Percentiles rank a stretch among this genome's conserved stretches.
Evolutionary conservation across 2,329 filamentous ascomycete species (phyloP).

Genomic region (Apiospora koreana): DNA sequence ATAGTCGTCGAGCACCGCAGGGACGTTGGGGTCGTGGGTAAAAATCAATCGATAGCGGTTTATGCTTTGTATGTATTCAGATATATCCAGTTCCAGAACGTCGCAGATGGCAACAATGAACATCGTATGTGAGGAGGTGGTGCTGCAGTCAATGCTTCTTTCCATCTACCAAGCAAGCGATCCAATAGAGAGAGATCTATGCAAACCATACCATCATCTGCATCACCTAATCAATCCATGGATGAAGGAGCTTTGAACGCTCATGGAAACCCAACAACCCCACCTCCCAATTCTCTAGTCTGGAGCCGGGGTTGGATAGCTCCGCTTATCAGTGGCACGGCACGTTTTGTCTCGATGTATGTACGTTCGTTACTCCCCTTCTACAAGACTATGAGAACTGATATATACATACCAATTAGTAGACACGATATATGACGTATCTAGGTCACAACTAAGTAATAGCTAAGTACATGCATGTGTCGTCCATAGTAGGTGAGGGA

Average conservation of each 20-base stretch:
- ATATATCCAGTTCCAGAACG: not conserved
- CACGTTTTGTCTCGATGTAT: not conserved
- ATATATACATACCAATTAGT: too few species aligned
- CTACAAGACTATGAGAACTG: too few species aligned
- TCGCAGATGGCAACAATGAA: not conserved
- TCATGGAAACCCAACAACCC: not conserved
- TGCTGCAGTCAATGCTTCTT: not conserved
- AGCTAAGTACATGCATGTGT: too few species aligned
- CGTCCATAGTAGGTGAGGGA: not conserved
- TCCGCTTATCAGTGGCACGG: not conserved
- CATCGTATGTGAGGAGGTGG: conserved; percentile 6
- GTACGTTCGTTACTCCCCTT: too few species aligned
- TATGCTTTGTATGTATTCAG: not conserved
- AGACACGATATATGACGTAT: too few species aligned
- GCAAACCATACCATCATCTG: not conserved
- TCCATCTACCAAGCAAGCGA: not conserved
- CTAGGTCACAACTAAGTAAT: too few species aligned
- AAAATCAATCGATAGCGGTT: not conserved
- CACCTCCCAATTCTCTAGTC: not conserved
- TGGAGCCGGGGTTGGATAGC: not conserved
- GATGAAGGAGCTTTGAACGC: not conserved
- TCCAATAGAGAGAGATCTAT: not conserved
- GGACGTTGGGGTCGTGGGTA: not conserved
- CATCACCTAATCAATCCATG: conserved; percentile 7
- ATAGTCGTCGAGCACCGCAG: not conserved